Conservation (phyloP, 345 rosid species). For the Boechera stricta region DNA sequence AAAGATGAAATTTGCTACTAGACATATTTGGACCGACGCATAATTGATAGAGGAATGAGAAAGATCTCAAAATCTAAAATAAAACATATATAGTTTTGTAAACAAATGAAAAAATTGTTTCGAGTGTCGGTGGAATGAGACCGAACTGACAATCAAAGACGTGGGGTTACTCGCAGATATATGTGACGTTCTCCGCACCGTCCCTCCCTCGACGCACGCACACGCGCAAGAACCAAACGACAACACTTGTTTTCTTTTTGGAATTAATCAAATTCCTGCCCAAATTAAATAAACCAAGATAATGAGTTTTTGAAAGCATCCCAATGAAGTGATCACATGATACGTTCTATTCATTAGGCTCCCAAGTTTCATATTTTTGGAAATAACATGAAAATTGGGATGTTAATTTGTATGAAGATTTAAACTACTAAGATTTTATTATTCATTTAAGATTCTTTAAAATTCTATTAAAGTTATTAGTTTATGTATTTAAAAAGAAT, state of each 20-base stretch:
- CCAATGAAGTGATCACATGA: slow-evolving; percentile 21
- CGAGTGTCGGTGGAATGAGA: slow-evolving; percentile 47
- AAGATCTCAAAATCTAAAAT: not conserved
- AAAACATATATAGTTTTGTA: slow-evolving; percentile 4
- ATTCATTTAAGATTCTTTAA: no score
- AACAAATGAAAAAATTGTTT: slow-evolving; percentile 26
- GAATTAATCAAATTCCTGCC: slow-evolving; percentile 19
- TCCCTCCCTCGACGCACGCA: slow-evolving; percentile 34
- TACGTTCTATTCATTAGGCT: slow-evolving; percentile 31
- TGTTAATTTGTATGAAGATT: no score
- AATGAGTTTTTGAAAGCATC: not conserved
- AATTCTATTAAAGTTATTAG: no score
- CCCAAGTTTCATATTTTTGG: slow-evolving; percentile 5
- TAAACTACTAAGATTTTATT: no score
- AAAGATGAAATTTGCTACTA: slow-evolving; percentile 38
- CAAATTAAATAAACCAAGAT: slow-evolving; percentile 2
- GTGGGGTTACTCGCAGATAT: slow-evolving; percentile 42
- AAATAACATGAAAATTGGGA: not conserved
- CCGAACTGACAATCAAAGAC: slow-evolving; percentile 50
- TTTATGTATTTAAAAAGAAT: no score
- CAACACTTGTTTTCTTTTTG: slow-evolving; percentile 43
- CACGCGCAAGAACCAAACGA: slow-evolving; percentile 39
- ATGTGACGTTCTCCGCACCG: slow-evolving; percentile 43
- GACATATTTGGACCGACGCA: slow-evolving; percentile 42
- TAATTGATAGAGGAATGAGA: slow-evolving; percentile 23